Base-by-base conservation (phyloP, 2,329 filamentous ascomycete species). In the Scedosporium dehoogii region DNA sequence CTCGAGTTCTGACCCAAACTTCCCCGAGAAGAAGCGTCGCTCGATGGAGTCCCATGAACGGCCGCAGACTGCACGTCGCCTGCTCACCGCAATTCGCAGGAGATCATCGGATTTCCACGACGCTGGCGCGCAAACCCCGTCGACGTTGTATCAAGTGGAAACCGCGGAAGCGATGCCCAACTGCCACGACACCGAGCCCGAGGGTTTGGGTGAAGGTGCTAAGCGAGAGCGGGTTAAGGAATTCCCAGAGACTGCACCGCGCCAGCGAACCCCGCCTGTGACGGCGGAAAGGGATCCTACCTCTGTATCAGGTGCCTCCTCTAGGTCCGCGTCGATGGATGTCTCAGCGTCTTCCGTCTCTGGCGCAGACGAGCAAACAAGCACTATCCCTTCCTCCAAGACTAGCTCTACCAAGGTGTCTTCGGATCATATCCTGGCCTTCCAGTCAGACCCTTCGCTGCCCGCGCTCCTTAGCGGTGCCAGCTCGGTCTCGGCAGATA, bases 371-470 rank as follows among this genome's bases (percentile, higher is more conserved):
- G 81, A 83, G 61, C 72, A 78, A 1, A 73, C 77, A 4, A 82
- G 81, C 64, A 81, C 82, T 4, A 72, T 79, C 4, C 78, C 75
- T 21, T 72, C n/a, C 42, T 59, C 5, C 38, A 62, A 62, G 59
- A 29, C 7, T 25, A 57, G 23, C 61, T 60, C 44, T 38, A 48
- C 23, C 57, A 64, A 53, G 63, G 58, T 59, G 33, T 70, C 74
- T 1, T 75, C 78, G 3, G 79, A 80, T 5, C 75, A 78, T 7
- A 80, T 81, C 67, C 68, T 81, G 16, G 76, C 75, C 2, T 86
- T 85, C 70, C 83, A 82, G 62, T 87, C 85, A 3, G 85, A 87
- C 60, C 85, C 84, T 0, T 88, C 85, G 4, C 72, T 88, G 2
- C 85, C 85, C 10, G 84, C 85, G 6, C 73, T 87, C 6, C 75